Percentiles rank a stretch among this genome's conserved stretches.
Evolutionary conservation across 192 early-diverging fungal genomes (phyloP).

Genomic region (Backusella australiensis): DNA sequence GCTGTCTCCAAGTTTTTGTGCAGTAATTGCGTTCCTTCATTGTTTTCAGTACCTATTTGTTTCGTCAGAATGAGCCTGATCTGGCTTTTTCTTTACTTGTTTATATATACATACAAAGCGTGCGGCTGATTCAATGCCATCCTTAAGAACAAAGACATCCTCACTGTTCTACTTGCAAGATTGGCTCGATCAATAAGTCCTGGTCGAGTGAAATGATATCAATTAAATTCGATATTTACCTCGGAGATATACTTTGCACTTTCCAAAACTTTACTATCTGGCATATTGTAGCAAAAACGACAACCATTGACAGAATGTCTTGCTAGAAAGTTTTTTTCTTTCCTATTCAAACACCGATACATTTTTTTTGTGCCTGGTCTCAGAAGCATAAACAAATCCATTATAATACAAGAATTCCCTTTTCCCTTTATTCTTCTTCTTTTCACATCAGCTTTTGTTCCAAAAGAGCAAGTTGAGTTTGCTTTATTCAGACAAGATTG

Average conservation of each 20-base stretch:
- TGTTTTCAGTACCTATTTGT: slow-evolving; percentile 49
- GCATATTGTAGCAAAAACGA: neutral
- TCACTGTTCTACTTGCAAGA: slow-evolving; percentile 46
- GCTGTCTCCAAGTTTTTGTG: slow-evolving; percentile 59
- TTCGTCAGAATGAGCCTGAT: neutral
- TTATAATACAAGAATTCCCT: neutral
- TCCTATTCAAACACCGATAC: neutral
- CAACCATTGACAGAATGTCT: neutral
- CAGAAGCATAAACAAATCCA: neutral
- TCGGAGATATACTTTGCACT: slow-evolving; percentile 54
- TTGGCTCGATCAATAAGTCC: neutral
- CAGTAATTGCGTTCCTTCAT: slow-evolving; percentile 63
- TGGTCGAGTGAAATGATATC: neutral
- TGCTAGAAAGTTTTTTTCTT: neutral
- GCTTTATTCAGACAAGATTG: neutral
- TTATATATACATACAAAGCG: slow-evolving; percentile 30
- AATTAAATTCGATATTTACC: slow-evolving; percentile 15
- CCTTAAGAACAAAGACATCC: slow-evolving; percentile 60
- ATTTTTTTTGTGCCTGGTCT: neutral
- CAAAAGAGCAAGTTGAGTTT: neutral
- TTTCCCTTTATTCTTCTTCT: neutral
- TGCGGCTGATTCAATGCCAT: slow-evolving; percentile 50
- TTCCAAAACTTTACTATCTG: slow-evolving; percentile 35
- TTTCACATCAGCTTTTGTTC: neutral
- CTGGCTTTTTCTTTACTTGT: neutral